Evolutionary conservation across 805 yeast species (phyloP).

Genomic region (Hanseniaspora vineae): DNA sequence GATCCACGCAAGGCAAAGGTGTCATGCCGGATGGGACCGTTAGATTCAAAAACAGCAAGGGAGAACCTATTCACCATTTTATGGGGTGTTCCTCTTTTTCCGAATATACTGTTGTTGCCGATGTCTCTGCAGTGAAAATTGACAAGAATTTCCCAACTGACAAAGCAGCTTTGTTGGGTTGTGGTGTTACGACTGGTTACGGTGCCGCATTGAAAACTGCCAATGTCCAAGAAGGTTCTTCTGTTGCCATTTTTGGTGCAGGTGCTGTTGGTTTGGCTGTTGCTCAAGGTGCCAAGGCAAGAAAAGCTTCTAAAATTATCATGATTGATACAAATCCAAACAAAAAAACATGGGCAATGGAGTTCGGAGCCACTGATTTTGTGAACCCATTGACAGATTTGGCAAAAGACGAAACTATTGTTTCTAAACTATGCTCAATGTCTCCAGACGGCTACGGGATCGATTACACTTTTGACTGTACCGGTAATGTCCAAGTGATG

Average conservation of each 20-base stretch:
- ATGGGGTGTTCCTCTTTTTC: constrained; percentile 98
- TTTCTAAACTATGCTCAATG: constrained; percentile 69
- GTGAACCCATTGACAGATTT: constrained; percentile 64
- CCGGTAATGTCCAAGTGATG: constrained; percentile 94
- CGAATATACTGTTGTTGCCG: constrained; percentile 96
- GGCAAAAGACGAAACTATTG: constrained; percentile 59
- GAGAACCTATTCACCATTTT: constrained; percentile 76
- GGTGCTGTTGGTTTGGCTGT: constrained; percentile 96
- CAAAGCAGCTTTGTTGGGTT: constrained; percentile 84
- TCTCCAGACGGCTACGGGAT: constrained; percentile 81
- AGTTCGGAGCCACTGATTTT: constrained; percentile 94
- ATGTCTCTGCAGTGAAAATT: constrained; percentile 89
- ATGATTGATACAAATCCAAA: constrained; percentile 78
- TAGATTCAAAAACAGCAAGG: constrained; percentile 69
- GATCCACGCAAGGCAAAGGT: constrained; percentile 97
- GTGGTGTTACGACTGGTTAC: constrained; percentile 97
- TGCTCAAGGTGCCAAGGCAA: constrained; percentile 82
- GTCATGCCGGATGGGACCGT: constrained; percentile 97
- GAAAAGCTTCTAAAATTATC: constrained; percentile 70
- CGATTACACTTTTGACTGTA: constrained; percentile 94
- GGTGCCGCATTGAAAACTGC: constrained; percentile 97
- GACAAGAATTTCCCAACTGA: constrained; percentile 74
- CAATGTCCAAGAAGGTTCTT: constrained; percentile 78
- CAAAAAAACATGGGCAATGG: constrained; percentile 73
- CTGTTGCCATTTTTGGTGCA: constrained; percentile 93